A percentile compares a stretch with the other conserved stretches of the same genome.
These are phyloP conservation scores for Penicillium angulare DNA, from an alignment of 495 filamentous ascomycete species.

Conservation along the genomic window DNA sequence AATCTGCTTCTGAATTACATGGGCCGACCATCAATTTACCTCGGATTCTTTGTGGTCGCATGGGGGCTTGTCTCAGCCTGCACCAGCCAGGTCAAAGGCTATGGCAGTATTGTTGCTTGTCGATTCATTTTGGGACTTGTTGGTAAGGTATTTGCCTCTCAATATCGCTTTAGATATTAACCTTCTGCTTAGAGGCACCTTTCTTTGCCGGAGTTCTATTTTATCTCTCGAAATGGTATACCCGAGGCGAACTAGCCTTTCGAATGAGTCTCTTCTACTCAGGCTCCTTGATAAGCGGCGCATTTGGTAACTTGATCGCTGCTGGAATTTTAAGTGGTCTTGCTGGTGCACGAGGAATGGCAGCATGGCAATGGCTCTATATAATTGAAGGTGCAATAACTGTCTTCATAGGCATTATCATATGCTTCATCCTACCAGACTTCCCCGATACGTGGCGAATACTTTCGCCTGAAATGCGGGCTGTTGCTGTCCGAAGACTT, in stretches of 20 bases:
- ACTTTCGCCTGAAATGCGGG: conserved; percentile 42
- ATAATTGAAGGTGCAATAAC: conserved; percentile 45
- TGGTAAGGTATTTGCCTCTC: conserved; percentile 6
- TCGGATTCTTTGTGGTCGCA: conserved; percentile 45
- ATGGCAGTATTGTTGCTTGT: conserved; percentile 48
- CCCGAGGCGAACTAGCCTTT: conserved; percentile 49
- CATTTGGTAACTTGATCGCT: conserved; percentile 60
- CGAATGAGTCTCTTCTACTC: conserved; percentile 62
- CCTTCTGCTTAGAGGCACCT: conserved; percentile 25
- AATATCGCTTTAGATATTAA: background rate
- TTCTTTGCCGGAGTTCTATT: conserved; percentile 48
- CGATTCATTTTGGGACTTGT: conserved; percentile 47
- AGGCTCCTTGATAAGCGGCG: conserved; percentile 56
- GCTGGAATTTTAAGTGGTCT: conserved; percentile 44
- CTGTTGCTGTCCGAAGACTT: conserved; percentile 45
- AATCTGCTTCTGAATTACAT: conserved; percentile 56
- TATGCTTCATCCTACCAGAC: conserved; percentile 39
- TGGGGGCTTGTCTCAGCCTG: conserved; percentile 50
- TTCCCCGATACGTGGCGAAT: conserved; percentile 42
- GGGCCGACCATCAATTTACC: conserved; percentile 41
- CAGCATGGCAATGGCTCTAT: conserved; percentile 49
- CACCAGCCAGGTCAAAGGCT: conserved; percentile 47
- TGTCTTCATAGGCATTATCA: conserved; percentile 30
- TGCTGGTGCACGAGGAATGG: conserved; percentile 30
- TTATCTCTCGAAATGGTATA: conserved; percentile 58